phyloP scores from a whole-genome alignment of 768 basidiomycete genomes.

The Podaxis sp. region DNA sequence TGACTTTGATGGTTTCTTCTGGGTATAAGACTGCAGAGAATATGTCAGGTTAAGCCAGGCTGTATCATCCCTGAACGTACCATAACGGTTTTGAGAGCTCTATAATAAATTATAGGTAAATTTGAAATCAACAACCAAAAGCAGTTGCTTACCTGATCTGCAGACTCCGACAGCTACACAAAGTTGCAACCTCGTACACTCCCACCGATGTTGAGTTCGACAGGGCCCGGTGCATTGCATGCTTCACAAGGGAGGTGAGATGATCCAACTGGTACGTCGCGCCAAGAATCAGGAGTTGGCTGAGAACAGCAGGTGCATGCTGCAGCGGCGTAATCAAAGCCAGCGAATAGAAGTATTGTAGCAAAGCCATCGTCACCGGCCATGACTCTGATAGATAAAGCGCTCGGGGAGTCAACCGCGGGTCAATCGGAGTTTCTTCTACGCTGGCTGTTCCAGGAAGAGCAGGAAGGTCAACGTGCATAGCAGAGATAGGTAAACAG shows the following conservation, averaged over 20 bases:
- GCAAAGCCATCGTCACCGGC: constrained; percentile 80
- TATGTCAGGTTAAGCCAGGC: constrained; percentile 1
- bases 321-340: constrained; percentile 88
- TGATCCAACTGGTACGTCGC: constrained; percentile 80
- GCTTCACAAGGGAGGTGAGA: constrained; percentile 79
- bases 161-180: constrained; percentile 84
- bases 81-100: constrained; percentile 84
- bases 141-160: constrained; percentile 72
- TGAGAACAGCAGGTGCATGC: constrained; percentile 85
- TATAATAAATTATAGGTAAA: constrained; percentile 26
- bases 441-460: constrained; percentile 50
- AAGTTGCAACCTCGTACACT: constrained; percentile 92
- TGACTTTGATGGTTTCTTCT: constrained; percentile 63
- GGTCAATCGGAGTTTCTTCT: constrained; percentile 63
- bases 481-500: constrained; percentile 55
- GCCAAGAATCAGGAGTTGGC: constrained; percentile 80
- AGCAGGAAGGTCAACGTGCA: constrained; percentile 64
- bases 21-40: constrained; percentile 66
- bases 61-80: constrained; percentile 35
- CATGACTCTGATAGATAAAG: constrained; percentile 88
- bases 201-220: constrained; percentile 85
- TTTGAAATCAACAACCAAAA: constrained; percentile 12
- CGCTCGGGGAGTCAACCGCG: constrained; percentile 75
- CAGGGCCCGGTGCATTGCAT: constrained; percentile 89
- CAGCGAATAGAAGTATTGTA: constrained; percentile 93